A percentile compares a stretch with the other conserved stretches of the same genome.
Evolutionary conservation across 164 flowering plant genomes (phyloP).

Genomic region (Nymphaea colorata): DNA sequence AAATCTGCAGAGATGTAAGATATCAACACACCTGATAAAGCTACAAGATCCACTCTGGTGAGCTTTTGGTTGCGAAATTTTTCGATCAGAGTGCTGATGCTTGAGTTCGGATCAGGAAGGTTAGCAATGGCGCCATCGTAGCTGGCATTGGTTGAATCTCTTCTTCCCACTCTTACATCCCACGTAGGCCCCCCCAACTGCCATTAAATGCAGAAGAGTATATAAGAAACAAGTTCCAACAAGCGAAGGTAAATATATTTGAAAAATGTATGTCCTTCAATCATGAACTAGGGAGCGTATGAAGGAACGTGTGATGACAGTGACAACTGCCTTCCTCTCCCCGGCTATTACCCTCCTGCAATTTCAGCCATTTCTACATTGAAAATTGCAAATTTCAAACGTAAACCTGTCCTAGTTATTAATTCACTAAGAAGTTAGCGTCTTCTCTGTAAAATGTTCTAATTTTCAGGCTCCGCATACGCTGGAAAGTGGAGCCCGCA

Average conservation of each 20-base stretch:
- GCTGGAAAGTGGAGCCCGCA: too few relatives aligned
- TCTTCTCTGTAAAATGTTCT: too few relatives aligned
- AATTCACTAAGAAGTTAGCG: too few relatives aligned
- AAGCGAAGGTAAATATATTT: background rate
- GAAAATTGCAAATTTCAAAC: too few relatives aligned
- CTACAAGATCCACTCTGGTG: constrained; percentile 13
- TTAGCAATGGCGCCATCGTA: constrained; percentile 8
- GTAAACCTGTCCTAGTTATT: too few relatives aligned
- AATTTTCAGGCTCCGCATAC: too few relatives aligned
- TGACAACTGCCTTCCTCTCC: too few relatives aligned
- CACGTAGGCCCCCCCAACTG: constrained; percentile 21
- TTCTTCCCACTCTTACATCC: constrained; percentile 20
- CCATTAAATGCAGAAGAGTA: background rate
- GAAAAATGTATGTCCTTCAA: background rate
- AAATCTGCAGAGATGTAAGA: background rate
- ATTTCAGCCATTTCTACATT: too few relatives aligned
- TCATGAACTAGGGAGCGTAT: background rate
- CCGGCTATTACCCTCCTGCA: too few relatives aligned
- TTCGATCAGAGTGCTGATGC: constrained; percentile 11
- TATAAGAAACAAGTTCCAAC: background rate
- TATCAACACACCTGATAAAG: constrained; percentile 10
- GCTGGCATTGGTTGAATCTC: constrained; percentile 22
- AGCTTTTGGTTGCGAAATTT: constrained; percentile 8
- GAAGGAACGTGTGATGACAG: too few relatives aligned
- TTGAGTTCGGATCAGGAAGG: constrained; percentile 10